These are phyloP conservation scores for Lachancea meyersii DNA, from an alignment of 805 yeast species.

Conservation along the genomic window DNA sequence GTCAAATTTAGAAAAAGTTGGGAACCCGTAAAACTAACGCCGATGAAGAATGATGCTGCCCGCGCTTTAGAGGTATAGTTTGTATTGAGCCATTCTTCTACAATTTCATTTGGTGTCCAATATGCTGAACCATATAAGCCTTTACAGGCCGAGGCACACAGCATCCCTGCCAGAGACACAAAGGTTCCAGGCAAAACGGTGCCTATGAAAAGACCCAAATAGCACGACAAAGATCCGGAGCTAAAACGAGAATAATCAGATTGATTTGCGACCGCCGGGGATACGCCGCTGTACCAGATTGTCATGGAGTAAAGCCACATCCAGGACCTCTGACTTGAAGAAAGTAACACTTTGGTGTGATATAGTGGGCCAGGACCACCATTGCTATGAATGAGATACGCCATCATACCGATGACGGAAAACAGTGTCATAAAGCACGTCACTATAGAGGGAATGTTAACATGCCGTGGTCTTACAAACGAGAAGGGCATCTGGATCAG, in stretches of 20 bases:
- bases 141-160: constrained; percentile 34
- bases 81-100: constrained; percentile 36
- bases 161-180: constrained; percentile 37
- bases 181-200: constrained; percentile 35
- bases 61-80: constrained; percentile 33
- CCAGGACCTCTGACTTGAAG: constrained; percentile 33
- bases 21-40: constrained; percentile 32
- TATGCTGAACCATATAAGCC: constrained; percentile 33
- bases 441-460: constrained; percentile 24
- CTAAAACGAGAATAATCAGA: constrained; percentile 40
- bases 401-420: constrained; percentile 30
- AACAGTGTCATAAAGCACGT: constrained; percentile 25
- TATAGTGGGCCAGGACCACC: constrained; percentile 33
- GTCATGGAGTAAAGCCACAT: constrained; percentile 37
- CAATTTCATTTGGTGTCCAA: constrained; percentile 38
- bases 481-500: constrained; percentile 27
- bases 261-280: constrained; percentile 37
- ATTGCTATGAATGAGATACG: constrained; percentile 25
- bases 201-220: constrained; percentile 31
- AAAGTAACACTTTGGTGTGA: constrained; percentile 21
- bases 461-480: constrained; percentile 30
- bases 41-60: constrained; percentile 39
- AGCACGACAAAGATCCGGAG: constrained; percentile 21
- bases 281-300: constrained; percentile 37
- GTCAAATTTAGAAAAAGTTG: constrained; percentile 35